These are phyloP conservation scores for Filobasidium floriforme DNA, from an alignment of 768 basidiomycete species.

Conservation along the genomic window DNA sequence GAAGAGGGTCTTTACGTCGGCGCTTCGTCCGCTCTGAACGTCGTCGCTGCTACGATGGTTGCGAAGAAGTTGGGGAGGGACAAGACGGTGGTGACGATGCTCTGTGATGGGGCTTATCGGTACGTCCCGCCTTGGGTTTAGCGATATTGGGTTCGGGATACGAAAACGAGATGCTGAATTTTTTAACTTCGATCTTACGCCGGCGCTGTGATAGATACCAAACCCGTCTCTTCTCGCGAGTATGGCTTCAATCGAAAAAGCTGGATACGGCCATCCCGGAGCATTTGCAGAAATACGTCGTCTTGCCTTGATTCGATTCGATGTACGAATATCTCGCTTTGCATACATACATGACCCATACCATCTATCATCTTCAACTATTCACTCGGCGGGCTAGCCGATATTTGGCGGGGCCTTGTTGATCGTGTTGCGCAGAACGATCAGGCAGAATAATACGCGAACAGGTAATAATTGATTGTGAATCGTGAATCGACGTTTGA, in stretches of 20 bases:
- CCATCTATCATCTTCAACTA: too few species aligned
- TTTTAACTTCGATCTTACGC: too few species aligned
- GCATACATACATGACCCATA: too few species aligned
- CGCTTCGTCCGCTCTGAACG: conserved; percentile 87
- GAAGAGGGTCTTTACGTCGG: conserved; percentile 90
- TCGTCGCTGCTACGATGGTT: conserved; percentile 84
- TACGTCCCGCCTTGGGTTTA: conserved; percentile 40
- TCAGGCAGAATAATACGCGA: too few species aligned
- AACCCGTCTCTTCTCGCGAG: conserved; percentile 85
- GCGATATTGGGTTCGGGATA: too few species aligned
- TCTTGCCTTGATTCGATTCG: conserved; percentile 55
- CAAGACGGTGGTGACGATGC: conserved; percentile 69
- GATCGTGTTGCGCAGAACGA: too few species aligned
- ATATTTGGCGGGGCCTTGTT: too few species aligned
- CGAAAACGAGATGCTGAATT: too few species aligned
- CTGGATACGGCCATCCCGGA: conserved; percentile 71
- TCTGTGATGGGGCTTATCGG: conserved; percentile 93
- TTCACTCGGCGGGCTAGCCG: too few species aligned
- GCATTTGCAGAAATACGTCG: conserved; percentile 78
- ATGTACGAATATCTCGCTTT: too few species aligned
- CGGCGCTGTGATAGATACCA: conserved; percentile 54
- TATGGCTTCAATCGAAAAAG: conserved; percentile 77
- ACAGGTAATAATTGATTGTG: too few species aligned
- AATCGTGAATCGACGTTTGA: too few species aligned
- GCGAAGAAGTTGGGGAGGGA: conserved; percentile 79